phyloP scores from a whole-genome alignment of 1,284 basidiomycete species.

The Pyrrhoderma noxium region DNA sequence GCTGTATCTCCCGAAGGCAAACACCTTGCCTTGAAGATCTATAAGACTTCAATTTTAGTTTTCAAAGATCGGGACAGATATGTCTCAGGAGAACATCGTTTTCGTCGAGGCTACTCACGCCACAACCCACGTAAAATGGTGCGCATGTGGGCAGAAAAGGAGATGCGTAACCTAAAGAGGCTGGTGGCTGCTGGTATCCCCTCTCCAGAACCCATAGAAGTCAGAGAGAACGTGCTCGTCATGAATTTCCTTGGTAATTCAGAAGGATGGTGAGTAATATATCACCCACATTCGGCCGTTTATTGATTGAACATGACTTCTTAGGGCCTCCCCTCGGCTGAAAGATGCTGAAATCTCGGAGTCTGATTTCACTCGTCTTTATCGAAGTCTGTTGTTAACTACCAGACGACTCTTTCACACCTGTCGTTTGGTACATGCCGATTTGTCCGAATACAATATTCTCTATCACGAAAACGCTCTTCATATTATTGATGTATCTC shows the following conservation, averaged over 20 bases:
- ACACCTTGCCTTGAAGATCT: conserved; percentile 92
- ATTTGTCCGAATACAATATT: conserved; percentile 98
- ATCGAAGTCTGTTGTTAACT: conserved; percentile 74
- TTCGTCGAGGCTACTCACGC: conserved; percentile 86
- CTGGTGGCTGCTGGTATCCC: conserved; percentile 76
- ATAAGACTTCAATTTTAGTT: conserved; percentile 95
- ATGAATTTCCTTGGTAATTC: conserved; percentile 89
- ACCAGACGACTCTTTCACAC: conserved; percentile 83
- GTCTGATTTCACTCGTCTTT: conserved; percentile 54
- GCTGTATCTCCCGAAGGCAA: conserved; percentile 56
- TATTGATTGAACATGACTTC: conserved; percentile 12
- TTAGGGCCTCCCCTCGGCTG: conserved; percentile 81
- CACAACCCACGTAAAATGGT: conserved; percentile 99
- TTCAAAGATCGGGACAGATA: conserved; percentile 98
- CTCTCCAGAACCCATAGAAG: conserved; percentile 86
- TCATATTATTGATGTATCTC: conserved; percentile 97
- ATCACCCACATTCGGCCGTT: neutral
- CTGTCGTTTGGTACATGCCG: conserved; percentile 95
- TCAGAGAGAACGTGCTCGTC: conserved; percentile 93
- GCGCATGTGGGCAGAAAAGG: conserved; percentile 97
- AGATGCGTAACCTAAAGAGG: conserved; percentile 91
- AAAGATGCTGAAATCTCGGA: conserved; percentile 77
- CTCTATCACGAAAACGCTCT: conserved; percentile 78
- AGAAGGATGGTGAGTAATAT: conserved; percentile 63
- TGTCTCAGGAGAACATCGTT: conserved; percentile 88